Conservation (phyloP, 495 filamentous ascomycete genomes). For the Durotheca rogersii region DNA sequence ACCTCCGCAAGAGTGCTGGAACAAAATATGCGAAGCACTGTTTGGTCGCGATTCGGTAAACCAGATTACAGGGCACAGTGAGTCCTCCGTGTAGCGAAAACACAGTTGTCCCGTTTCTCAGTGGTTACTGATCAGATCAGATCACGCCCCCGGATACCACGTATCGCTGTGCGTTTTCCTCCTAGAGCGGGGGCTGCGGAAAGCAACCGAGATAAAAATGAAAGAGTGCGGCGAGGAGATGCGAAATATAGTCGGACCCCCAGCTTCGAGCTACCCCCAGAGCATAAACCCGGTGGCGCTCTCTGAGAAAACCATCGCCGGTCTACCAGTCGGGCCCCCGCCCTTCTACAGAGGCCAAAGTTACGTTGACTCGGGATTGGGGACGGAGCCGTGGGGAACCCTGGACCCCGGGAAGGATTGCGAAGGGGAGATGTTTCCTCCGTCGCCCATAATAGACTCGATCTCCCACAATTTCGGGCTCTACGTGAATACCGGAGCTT, state of each 20-base stretch:
- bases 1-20: neutral
- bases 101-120: too few relatives aligned
- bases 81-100: neutral
- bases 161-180: conserved; percentile 7
- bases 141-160: conserved; percentile 15
- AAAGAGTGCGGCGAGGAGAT: neutral
- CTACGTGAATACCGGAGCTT: too few relatives aligned
- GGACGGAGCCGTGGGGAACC: conserved; percentile 8
- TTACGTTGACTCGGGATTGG: conserved; percentile 15
- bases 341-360: conserved; percentile 13
- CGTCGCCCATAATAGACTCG: too few relatives aligned
- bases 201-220: neutral
- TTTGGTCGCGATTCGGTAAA: conserved; percentile 10
- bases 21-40: conserved; percentile 20
- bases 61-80: conserved; percentile 11
- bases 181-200: neutral
- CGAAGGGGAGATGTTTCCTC: too few relatives aligned
- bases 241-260: too few relatives aligned
- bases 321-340: neutral
- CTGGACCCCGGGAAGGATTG: too few relatives aligned
- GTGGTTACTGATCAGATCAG: conserved; percentile 4
- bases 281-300: conserved; percentile 1
- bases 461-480: too few relatives aligned
- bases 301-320: neutral
- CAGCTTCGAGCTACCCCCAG: too few relatives aligned